Conservation (phyloP, 495 filamentous ascomycete genomes). For the Pseudomonodictys pantanalensis region DNA sequence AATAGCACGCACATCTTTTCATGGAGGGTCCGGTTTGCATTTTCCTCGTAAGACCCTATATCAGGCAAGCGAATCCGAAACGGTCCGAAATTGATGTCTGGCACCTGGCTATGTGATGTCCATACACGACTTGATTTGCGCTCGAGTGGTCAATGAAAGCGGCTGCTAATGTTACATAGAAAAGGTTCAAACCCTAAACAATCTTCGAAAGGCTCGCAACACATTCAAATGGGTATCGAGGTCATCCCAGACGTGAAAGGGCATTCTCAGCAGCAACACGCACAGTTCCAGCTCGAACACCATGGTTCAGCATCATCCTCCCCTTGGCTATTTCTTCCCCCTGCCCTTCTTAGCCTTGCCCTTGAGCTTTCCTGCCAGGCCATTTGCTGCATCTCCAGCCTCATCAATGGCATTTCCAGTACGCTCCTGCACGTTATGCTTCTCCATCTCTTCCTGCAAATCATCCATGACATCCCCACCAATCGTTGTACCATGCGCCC, state of each 20-base stretch:
- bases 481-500: slow-evolving; percentile 65
- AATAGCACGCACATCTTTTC: slow-evolving; percentile 29
- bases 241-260: no score
- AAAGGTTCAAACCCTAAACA: no score
- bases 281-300: no score
- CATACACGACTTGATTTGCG: no score
- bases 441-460: slow-evolving; percentile 56
- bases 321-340: slow-evolving; percentile 18
- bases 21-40: slow-evolving; percentile 31
- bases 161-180: no score
- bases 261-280: no score
- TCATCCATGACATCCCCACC: slow-evolving; percentile 56
- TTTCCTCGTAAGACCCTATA: slow-evolving; percentile 27
- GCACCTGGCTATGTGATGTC: slow-evolving; percentile 16
- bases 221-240: no score
- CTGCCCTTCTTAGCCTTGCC: slow-evolving; percentile 14
- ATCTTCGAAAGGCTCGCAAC: no score
- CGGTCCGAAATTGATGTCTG: slow-evolving; percentile 28
- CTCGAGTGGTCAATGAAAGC: no score
- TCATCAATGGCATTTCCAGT: slow-evolving; percentile 39
- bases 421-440: slow-evolving; percentile 55
- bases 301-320: no score
- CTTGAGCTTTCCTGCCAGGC: slow-evolving; percentile 23
- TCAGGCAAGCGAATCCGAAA: slow-evolving; percentile 30
- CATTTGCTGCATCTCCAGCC: slow-evolving; percentile 22